Base-by-base conservation (phyloP, 2,329 filamentous ascomycete species). In the Ambrosiella xylebori region DNA sequence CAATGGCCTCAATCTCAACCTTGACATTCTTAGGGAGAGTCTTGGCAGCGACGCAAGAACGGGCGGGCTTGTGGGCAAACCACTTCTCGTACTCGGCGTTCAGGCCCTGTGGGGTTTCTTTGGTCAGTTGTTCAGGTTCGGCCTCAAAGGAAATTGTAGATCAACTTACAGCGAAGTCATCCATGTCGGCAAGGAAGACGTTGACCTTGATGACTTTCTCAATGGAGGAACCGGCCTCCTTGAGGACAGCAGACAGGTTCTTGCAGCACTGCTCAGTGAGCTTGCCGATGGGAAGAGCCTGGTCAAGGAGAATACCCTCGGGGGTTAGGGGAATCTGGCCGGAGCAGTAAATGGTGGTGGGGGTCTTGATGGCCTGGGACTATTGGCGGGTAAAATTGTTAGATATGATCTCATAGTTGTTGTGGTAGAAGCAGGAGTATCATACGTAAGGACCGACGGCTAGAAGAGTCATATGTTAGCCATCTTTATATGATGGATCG, bases 151-250 rank as follows among this genome's bases (percentile, higher is more conserved):
- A 47, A 13, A n/a, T 3, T 47, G 44, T 8, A 44, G 11, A n/a
- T 37, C 56, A 38, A 68, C 75, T 64, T 66, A 78, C 76, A 54
- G 79, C 82, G 68, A 97, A 97, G 72, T 93, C 78, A 62, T 77
- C 80, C 91, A 97, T 97, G 71, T 94, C 86, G 55, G 85, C 84
- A 62, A 97, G 74, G 78, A 96, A 97, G 68, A 95, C 85, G 68
- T 83, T 88, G 65, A 89, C 86, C 79, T 96, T 95, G 73, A 96
- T 86, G 52, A 95, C 84, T 71, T 83, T 86, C 63, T 80, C 72
- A 60, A 97, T 78, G 56, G 78, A 80, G 19, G 86, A 90, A 57
- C 87, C 88, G 27, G 89, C 88, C 65, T 84, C 88, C 61, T 82
- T 79, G 56, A 97, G 81, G 59, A 97, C 88, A 49, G 86, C 86